Evolutionary conservation across 768 basidiomycete species (phyloP).

Genomic region (Termitomyces sp.): DNA sequence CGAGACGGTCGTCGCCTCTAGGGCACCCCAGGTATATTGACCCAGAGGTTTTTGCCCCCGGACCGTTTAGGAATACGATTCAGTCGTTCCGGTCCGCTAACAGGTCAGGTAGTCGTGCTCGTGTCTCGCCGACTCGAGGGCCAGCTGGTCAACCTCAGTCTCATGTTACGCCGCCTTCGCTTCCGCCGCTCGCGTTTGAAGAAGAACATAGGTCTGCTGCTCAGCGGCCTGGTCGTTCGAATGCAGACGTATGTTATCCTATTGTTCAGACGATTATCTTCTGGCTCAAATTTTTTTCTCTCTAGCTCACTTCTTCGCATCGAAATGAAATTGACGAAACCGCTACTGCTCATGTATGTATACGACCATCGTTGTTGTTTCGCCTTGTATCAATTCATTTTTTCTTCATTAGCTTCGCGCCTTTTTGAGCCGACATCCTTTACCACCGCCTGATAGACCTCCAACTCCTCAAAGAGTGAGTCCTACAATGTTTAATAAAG

Average conservation of each 20-base stretch:
- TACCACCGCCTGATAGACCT: neutral
- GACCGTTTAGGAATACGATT: slow-evolving; percentile 45
- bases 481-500: neutral
- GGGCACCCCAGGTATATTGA: slow-evolving; percentile 21
- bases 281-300: neutral
- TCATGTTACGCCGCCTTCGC: slow-evolving; percentile 15
- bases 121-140: neutral
- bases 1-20: slow-evolving; percentile 7
- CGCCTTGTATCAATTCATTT: neutral
- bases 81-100: slow-evolving; percentile 23
- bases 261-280: neutral
- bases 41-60: slow-evolving; percentile 35
- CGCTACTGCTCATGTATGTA: neutral
- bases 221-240: neutral
- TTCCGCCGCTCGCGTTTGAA: slow-evolving; percentile 36
- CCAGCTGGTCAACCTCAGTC: neutral
- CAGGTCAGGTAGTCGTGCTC: slow-evolving; percentile 3
- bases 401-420: neutral
- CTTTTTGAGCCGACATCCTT: neutral
- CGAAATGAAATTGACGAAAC: neutral
- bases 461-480: neutral
- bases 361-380: neutral
- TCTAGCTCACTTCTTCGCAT: neutral
- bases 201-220: slow-evolving; percentile 9
- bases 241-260: neutral